phyloP scores from a whole-genome alignment of 2,329 filamentous ascomycete genomes.

The Aspergillus fijiensis region DNA sequence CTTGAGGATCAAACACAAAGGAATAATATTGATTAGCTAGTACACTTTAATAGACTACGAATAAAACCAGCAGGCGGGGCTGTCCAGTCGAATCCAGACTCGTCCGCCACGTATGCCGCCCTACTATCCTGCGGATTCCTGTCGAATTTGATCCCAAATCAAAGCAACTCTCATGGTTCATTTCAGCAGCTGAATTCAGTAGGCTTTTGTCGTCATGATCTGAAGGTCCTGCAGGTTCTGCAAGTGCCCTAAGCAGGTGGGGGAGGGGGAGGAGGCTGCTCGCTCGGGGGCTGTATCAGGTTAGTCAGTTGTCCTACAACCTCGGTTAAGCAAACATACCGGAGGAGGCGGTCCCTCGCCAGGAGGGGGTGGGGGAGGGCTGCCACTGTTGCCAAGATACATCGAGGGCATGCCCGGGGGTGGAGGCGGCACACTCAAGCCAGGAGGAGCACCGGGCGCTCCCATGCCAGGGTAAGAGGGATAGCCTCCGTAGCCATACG shows the following conservation, averaged over 20 bases:
- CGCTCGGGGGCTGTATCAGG: constrained; percentile 47
- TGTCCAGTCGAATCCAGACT: neutral
- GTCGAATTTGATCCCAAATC: neutral
- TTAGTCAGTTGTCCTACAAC: constrained; percentile 19
- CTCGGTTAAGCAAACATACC: constrained; percentile 26
- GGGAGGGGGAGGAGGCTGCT: constrained; percentile 63
- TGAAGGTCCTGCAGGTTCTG: too few relatives aligned
- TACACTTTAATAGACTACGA: neutral
- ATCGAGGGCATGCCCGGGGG: constrained; percentile 47
- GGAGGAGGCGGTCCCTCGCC: constrained; percentile 45
- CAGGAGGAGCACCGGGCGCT: constrained; percentile 56
- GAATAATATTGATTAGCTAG: neutral
- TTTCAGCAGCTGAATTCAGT: neutral
- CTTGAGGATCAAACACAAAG: neutral
- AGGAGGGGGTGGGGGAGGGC: constrained; percentile 44
- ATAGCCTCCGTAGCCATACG: constrained; percentile 60
- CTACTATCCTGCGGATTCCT: neutral
- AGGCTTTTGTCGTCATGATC: neutral
- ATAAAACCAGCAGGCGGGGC: neutral
- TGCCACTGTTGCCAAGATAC: constrained; percentile 39
- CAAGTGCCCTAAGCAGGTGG: constrained; percentile 42
- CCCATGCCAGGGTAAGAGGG: constrained; percentile 49
- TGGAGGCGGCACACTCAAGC: constrained; percentile 42
- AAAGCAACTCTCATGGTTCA: neutral
- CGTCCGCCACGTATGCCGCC: neutral